Evolutionary conservation across 2,329 filamentous ascomycete genomes (phyloP).

Genomic region (Magnaporthiopsis rhizophila): DNA sequence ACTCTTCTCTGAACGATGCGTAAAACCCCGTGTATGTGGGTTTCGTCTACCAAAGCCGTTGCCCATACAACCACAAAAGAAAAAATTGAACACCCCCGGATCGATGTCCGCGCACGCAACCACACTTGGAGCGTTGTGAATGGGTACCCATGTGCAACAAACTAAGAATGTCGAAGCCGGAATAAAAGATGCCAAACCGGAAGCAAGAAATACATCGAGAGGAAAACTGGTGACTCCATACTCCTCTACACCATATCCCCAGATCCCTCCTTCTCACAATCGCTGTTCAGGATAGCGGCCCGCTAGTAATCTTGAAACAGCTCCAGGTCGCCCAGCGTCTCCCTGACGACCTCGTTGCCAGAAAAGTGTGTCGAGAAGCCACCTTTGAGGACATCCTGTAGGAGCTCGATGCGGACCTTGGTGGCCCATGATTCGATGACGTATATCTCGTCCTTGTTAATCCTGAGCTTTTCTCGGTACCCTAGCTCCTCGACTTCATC

Average conservation of each 20-base stretch:
- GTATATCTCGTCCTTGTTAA: slow-evolving; percentile 15
- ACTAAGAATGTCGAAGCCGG: background rate
- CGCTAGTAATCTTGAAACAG: background rate
- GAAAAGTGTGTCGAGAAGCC: slow-evolving; percentile 33
- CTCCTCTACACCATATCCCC: background rate
- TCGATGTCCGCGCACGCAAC: background rate
- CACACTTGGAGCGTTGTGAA: background rate
- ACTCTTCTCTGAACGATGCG: background rate
- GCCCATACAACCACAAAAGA: background rate
- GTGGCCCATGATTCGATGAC: slow-evolving; percentile 44
- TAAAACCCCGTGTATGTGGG: background rate
- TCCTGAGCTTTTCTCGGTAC: slow-evolving; percentile 42
- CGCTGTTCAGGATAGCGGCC: background rate
- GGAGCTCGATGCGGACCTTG: slow-evolving; percentile 37
- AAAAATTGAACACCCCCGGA: too few relatives aligned
- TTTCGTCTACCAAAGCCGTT: background rate
- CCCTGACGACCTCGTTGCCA: slow-evolving; percentile 22
- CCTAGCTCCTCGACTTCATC: slow-evolving; percentile 39
- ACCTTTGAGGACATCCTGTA: slow-evolving; percentile 39
- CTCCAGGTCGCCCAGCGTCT: slow-evolving; percentile 2
- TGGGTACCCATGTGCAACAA: background rate
- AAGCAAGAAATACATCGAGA: slow-evolving; percentile 6
- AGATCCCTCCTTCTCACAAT: too few relatives aligned
- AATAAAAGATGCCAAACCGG: background rate
- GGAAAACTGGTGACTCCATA: background rate